Evolutionary conservation across 2,329 filamentous ascomycete genomes (phyloP), one percentile per base, ranked within the genome.

Genomic region (Scolecobasidium constrictum): DNA sequence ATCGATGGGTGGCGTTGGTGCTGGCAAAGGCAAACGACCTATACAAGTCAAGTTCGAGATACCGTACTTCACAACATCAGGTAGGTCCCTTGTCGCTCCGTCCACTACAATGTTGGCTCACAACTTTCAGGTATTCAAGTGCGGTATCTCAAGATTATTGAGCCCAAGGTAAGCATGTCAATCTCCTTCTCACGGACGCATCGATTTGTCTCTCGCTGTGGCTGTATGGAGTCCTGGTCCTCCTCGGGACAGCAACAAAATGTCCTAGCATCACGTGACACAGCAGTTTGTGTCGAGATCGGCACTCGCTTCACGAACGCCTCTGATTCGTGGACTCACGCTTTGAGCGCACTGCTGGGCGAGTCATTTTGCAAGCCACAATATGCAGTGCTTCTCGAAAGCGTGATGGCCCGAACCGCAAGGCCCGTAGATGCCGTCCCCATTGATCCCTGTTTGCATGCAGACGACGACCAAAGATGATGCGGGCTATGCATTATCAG

Each of bases 1-100:
- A 16, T 94, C 86, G 59, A 95, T 95, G 88, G 90, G 90, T 46
- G 90, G 90, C 50, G 79, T 75, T n/a, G 73, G 78, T 4, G 66
- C 65, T 16, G 81, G 78, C 46, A 96, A 96, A 68, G 85, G 85
- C 16, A 98, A 96, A 73, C 72, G 92, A 53, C 92, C 92, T 1
- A 98, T 98, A 56, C 90, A 88, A 63, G 92, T 98, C 68, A 98
- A 98, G 69, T 98, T 98, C 61, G 92, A 98, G 70, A 98, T 98
- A 58, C 92, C 92, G n/a, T 98, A 98, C 67, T 98, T 98, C 62
- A 98, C 92, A n/a, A 98, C 93, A 3, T n/a, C n/a, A n/a, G n/a
- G n/a, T n/a, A n/a, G n/a, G n/a, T n/a, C n/a, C n/a, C n/a, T n/a
- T n/a, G n/a, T n/a, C n/a, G n/a, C n/a, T n/a, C n/a, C n/a, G n/a